A percentile compares a stretch with the other conserved stretches of the same genome.
These are phyloP conservation scores for Leccinum griseonigrum DNA, from an alignment of 1,284 basidiomycete species.

Conservation along the genomic window DNA sequence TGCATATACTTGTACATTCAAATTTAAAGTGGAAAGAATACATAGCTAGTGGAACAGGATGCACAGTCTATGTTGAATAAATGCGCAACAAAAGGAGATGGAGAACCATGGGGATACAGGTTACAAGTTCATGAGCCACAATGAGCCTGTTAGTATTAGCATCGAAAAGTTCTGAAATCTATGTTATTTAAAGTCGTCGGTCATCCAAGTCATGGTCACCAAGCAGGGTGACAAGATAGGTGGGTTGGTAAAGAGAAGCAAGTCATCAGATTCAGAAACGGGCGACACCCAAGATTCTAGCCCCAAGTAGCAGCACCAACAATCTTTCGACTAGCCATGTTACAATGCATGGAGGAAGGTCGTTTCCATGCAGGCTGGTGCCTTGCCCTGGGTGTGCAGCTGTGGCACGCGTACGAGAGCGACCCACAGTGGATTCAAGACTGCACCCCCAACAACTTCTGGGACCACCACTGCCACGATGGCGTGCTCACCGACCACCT, in stretches of 20 bases:
- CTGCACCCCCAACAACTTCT: too few species aligned
- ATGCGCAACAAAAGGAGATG: background rate
- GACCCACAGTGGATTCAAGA: too few species aligned
- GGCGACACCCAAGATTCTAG: too few species aligned
- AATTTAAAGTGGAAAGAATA: background rate
- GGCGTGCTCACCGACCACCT: slow-evolving; percentile 37
- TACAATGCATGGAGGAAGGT: too few species aligned
- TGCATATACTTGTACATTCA: background rate
- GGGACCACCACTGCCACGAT: slow-evolving; percentile 42
- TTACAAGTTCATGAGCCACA: too few species aligned
- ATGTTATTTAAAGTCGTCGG: background rate
- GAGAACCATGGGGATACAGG: background rate
- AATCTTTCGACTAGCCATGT: too few species aligned
- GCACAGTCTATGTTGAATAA: background rate
- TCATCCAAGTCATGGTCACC: background rate
- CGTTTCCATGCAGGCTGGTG: too few species aligned
- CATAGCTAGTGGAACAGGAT: background rate
- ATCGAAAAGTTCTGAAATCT: background rate
- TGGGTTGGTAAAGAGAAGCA: too few species aligned
- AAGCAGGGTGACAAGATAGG: background rate
- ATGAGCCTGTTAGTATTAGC: background rate
- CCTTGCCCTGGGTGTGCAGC: too few species aligned
- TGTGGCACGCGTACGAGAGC: too few species aligned
- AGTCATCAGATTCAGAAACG: too few species aligned
- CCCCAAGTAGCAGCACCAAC: too few species aligned